Conservation (phyloP, 768 basidiomycete genomes). For the Gloeostereum incarnatum region DNA sequence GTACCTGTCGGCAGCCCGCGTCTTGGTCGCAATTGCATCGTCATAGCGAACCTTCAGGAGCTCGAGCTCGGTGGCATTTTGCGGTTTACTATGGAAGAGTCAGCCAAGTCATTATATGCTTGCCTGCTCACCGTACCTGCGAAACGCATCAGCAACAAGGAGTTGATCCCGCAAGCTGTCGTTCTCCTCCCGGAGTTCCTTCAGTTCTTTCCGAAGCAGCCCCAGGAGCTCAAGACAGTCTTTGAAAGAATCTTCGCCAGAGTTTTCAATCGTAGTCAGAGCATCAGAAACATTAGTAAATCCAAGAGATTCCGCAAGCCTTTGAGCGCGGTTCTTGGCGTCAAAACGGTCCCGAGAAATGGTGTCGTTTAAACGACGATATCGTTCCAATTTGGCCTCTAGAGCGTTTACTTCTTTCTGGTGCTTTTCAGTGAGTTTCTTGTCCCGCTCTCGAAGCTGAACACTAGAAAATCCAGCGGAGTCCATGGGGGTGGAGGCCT, state of each 20-base stretch:
- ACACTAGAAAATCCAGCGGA: slow-evolving; percentile 18
- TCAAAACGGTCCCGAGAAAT: slow-evolving; percentile 29
- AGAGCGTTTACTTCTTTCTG: slow-evolving; percentile 19
- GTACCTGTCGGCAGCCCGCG: slow-evolving; percentile 1
- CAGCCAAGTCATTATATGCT: background rate
- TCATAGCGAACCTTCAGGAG: background rate
- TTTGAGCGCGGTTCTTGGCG: slow-evolving; percentile 21
- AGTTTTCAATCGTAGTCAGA: slow-evolving; percentile 26
- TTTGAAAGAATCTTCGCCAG: slow-evolving; percentile 24
- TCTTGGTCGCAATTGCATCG: background rate
- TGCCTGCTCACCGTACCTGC: background rate
- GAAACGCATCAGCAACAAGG: background rate
- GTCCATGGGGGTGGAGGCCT: too few relatives aligned
- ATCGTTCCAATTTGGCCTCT: slow-evolving; percentile 21
- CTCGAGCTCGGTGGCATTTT: background rate
- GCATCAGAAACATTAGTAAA: slow-evolving; percentile 34
- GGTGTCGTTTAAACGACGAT: slow-evolving; percentile 23
- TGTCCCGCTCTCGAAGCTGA: slow-evolving; percentile 25
- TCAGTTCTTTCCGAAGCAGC: slow-evolving; percentile 19
- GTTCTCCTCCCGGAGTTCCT: slow-evolving; percentile 14
- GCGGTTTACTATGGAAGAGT: background rate
- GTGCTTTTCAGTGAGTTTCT: slow-evolving; percentile 22
- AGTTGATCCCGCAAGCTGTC: slow-evolving; percentile 9
- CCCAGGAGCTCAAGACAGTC: slow-evolving; percentile 25
- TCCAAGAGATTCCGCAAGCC: slow-evolving; percentile 32